Conservation (phyloP, 1,284 basidiomycete genomes). For the Stygiomarasmius scandens region DNA sequence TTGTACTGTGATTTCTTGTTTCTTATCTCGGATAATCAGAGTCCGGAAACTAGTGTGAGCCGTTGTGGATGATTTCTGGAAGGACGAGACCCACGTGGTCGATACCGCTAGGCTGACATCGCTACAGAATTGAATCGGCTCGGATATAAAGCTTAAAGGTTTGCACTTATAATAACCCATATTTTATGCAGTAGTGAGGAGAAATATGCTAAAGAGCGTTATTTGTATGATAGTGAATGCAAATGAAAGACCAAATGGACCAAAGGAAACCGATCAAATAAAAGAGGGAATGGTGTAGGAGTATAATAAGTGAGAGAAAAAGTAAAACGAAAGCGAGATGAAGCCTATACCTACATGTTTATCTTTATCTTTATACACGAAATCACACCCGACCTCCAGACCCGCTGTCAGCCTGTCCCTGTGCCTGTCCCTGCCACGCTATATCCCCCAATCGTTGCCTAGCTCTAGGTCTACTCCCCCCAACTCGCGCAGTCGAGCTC, state of each 20-base stretch:
- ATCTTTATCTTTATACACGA: neutral
- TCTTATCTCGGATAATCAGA: too few relatives aligned
- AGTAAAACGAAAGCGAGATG: neutral
- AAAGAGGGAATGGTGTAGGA: neutral
- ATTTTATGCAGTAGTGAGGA: neutral
- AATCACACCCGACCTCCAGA: conserved; percentile 3
- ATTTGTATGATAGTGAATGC: neutral
- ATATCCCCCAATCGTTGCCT: conserved; percentile 56
- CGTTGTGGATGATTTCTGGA: too few relatives aligned
- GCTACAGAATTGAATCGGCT: too few relatives aligned
- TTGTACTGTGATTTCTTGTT: too few relatives aligned
- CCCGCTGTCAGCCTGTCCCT: conserved; percentile 12
- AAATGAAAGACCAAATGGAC: neutral
- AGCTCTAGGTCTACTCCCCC: conserved; percentile 30
- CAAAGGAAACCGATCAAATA: neutral
- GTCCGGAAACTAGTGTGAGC: too few relatives aligned
- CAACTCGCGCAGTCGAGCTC: conserved; percentile 27
- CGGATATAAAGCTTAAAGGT: too few relatives aligned
- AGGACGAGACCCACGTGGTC: too few relatives aligned
- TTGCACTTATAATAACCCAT: neutral
- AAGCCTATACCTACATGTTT: neutral
- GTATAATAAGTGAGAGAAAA: too few relatives aligned
- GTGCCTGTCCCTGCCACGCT: conserved; percentile 38
- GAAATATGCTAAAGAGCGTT: neutral
- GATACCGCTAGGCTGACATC: too few relatives aligned